A percentile compares a stretch with the other conserved stretches of the same genome.
These are phyloP conservation scores for Dimocarpus longan DNA, from an alignment of 345 rosid genomes.

Conservation along the genomic window DNA sequence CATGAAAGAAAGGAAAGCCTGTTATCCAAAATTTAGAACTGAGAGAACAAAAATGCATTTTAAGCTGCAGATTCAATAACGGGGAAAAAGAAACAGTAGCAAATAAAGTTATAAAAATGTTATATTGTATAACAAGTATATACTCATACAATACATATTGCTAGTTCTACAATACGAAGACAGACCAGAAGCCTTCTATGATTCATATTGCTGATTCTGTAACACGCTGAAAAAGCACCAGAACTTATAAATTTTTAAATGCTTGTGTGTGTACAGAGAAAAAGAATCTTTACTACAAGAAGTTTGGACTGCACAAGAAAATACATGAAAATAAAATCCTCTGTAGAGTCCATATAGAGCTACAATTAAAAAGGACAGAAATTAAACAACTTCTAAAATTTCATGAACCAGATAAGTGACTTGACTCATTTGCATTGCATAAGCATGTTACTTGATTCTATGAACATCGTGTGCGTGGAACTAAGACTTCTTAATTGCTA, in stretches of 20 bases:
- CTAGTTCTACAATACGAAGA: background rate
- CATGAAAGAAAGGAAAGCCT: background rate
- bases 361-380: background rate
- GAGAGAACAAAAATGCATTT: background rate
- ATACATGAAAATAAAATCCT: background rate
- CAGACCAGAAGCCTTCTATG: too few relatives aligned
- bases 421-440: background rate
- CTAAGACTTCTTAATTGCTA: background rate
- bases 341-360: background rate
- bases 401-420: background rate
- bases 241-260: too few relatives aligned
- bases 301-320: background rate
- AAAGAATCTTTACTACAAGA: too few relatives aligned
- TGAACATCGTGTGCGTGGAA: background rate
- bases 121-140: background rate
- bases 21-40: background rate
- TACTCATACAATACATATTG: background rate
- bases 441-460: background rate
- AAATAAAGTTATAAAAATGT: background rate
- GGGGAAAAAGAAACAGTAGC: background rate
- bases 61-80: background rate
- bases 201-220: too few relatives aligned
- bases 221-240: too few relatives aligned
- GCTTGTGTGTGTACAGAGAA: too few relatives aligned
- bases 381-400: background rate